Base-by-base conservation (phyloP, 805 yeast species). In the Millerago galiae region DNA sequence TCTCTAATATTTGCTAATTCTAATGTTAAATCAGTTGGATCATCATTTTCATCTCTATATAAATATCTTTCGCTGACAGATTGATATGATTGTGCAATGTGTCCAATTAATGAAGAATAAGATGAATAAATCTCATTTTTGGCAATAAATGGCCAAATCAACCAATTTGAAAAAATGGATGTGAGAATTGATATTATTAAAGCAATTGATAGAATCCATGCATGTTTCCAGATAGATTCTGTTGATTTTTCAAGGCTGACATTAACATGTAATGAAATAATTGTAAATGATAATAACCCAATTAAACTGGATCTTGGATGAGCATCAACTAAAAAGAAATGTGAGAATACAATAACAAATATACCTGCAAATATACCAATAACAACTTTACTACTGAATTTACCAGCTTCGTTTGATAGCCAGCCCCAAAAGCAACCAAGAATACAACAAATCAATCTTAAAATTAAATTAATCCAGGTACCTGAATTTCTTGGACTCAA, bases 351-450 rank as follows among this genome's bases (percentile, higher is more conserved):
- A 1, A 61, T 10, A 33, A 58, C 58, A n/a, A 70, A 52, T 9
- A 71, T 13, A 0, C 59, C 66, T 4, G 68, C 63, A 51, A 72
- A 67, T 2, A 63, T 62, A 10, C 67, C 66, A 34, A 71, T 50
- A 5, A 72, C 71, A 43, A 62, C 63, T 1, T 67, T 63, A 39
- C 55, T 57, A 24, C 66, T 56, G 38, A 61, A 67, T 40, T 63
- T 64, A 16, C 59, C 49, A 2, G 76, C 58, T 25, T 67, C 64
- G 43, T 57, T 59, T 1, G 72, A 68, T 12, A 72, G 66, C 63
- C 75, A 73, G 1, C 72, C 78, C 70, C 74, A 70, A 44, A 72
- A 65, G 10, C 66, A 59, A 3, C 74, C 75, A n/a, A 62, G 24
- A 8, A 71, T 38, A 44, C 70, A 65, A 32, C 63, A 62, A 0